Conservation (phyloP, 2,329 filamentous ascomycete genomes). For the Bipolaris oryzae region DNA sequence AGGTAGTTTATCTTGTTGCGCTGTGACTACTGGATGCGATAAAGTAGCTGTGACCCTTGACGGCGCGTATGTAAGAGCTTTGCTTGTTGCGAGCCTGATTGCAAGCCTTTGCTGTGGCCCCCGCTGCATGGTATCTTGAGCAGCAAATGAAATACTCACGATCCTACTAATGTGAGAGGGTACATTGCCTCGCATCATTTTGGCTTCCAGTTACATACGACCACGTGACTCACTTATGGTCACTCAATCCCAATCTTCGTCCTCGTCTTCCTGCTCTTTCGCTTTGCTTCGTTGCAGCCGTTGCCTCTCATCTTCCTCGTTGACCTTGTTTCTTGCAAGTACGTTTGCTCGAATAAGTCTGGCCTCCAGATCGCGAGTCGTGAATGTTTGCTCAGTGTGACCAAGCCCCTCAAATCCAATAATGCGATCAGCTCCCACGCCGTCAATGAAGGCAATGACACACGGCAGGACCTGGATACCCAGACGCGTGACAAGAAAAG, state of each 20-base stretch:
- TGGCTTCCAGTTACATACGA: neutral
- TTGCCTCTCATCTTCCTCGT: constrained; percentile 49
- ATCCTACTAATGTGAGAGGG: neutral
- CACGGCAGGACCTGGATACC: constrained; percentile 65
- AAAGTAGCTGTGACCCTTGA: neutral
- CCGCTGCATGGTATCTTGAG: neutral
- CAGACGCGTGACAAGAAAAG: constrained; percentile 64
- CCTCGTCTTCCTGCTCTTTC: constrained; percentile 48
- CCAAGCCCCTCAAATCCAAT: constrained; percentile 65
- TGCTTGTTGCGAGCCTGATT: neutral
- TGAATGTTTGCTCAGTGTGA: constrained; percentile 60
- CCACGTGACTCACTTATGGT: neutral
- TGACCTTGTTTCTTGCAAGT: constrained; percentile 59
- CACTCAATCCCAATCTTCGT: constrained; percentile 59
- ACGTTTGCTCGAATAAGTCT: constrained; percentile 59
- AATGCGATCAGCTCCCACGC: constrained; percentile 61
- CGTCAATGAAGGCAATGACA: constrained; percentile 63
- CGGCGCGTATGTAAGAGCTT: neutral
- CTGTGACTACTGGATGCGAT: neutral
- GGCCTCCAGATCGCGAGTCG: constrained; percentile 60
- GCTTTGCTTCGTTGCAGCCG: constrained; percentile 39
- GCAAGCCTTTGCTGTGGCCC: neutral
- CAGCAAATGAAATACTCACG: neutral
- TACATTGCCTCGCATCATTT: neutral
- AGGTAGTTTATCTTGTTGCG: neutral